These are phyloP conservation scores for Blastocystis hominis DNA, from an alignment of 352 stramenopile species.

Conservation along the genomic window DNA sequence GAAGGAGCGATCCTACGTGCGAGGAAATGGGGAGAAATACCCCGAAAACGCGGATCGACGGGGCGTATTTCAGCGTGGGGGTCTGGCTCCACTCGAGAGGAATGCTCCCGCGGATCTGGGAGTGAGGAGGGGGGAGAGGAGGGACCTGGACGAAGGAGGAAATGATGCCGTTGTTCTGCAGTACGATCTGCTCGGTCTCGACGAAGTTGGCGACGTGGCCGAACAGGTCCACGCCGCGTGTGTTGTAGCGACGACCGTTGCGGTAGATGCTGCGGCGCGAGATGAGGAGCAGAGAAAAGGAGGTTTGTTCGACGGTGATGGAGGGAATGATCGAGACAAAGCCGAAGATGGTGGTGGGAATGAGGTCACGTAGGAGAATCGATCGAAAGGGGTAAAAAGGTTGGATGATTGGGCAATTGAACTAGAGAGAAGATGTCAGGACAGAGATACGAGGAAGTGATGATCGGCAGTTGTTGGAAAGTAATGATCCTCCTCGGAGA, in stretches of 20 bases:
- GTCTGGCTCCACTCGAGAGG: constrained; percentile 81
- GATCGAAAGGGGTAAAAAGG: constrained; percentile 61
- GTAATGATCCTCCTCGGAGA: background rate
- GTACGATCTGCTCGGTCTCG: constrained; percentile 82
- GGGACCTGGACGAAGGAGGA: constrained; percentile 67
- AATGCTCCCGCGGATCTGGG: constrained; percentile 83
- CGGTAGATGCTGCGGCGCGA: constrained; percentile 70
- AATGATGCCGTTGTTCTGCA: constrained; percentile 67
- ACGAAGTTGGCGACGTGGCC: constrained; percentile 85
- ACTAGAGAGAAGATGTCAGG: background rate
- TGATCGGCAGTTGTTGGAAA: background rate
- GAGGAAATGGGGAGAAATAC: background rate
- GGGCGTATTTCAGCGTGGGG: constrained; percentile 76
- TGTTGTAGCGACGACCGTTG: constrained; percentile 78
- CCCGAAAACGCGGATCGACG: background rate
- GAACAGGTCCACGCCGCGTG: constrained; percentile 76
- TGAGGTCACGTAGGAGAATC: background rate
- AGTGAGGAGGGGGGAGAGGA: background rate
- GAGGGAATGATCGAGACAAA: constrained; percentile 66
- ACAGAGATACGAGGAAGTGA: background rate
- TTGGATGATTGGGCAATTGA: constrained; percentile 53
- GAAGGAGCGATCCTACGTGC: background rate
- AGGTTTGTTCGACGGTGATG: constrained; percentile 63
- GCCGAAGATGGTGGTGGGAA: constrained; percentile 70
- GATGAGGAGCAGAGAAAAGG: constrained; percentile 71